These are phyloP conservation scores for Metschnikowia arizonensis DNA, from an alignment of 805 yeast species.

Conservation along the genomic window DNA sequence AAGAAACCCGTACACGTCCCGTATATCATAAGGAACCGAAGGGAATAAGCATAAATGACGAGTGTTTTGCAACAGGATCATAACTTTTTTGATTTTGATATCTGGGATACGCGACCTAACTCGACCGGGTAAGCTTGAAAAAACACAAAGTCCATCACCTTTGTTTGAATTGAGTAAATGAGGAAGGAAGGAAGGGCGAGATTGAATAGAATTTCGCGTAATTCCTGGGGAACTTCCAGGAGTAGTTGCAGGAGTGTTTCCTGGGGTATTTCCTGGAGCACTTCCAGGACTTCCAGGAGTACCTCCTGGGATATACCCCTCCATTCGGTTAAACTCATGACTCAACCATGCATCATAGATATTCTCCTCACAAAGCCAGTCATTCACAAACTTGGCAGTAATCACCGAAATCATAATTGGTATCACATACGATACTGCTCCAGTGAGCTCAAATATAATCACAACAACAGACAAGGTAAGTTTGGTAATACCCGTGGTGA, in stretches of 20 bases:
- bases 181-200: no score
- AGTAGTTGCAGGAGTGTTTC: no score
- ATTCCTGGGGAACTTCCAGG: no score
- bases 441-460: conserved; percentile 76
- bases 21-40: conserved; percentile 23
- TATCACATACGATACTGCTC: conserved; percentile 76
- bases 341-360: conserved; percentile 54
- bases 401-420: conserved; percentile 85
- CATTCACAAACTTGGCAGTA: conserved; percentile 68
- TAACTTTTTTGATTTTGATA: conserved; percentile 22
- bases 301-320: no score
- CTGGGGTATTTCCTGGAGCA: no score
- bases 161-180: conserved; percentile 31
- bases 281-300: no score
- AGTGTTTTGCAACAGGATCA: conserved; percentile 29
- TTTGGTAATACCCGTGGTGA: conserved; percentile 75
- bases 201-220: no score
- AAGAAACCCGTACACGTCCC: conserved; percentile 19
- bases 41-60: conserved; percentile 30
- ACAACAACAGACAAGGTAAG: conserved; percentile 79
- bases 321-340: conserved; percentile 30
- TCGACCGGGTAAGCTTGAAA: conserved; percentile 26
- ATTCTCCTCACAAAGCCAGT: conserved; percentile 53
- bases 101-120: conserved; percentile 34
- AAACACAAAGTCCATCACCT: conserved; percentile 37